Evolutionary conservation across 768 basidiomycete genomes (phyloP).

Genomic region (Collybia mongolica): DNA sequence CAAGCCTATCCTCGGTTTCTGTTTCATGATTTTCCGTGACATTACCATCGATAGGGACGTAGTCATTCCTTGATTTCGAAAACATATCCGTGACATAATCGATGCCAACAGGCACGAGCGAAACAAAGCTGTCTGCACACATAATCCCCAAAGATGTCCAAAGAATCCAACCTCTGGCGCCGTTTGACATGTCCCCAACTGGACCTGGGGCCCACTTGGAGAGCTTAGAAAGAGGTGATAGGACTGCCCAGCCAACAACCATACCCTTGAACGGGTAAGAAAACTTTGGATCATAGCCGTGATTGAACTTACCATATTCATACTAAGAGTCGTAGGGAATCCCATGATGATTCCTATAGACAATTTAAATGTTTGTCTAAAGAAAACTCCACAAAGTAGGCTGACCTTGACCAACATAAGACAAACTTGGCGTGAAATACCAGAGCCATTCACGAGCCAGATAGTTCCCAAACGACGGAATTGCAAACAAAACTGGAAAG

Average conservation of each 20-base stretch:
- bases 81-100: conserved; percentile 45
- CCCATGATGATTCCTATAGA: conserved; percentile 92
- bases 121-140: conserved; percentile 89
- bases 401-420: conserved; percentile 89
- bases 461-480: conserved; percentile 82
- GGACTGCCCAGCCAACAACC: conserved; percentile 93
- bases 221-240: conserved; percentile 85
- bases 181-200: conserved; percentile 81
- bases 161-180: conserved; percentile 96
- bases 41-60: conserved; percentile 14
- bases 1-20: conserved; percentile 78
- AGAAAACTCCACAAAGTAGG: background rate
- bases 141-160: conserved; percentile 96
- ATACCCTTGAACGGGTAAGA: conserved; percentile 63
- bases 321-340: conserved; percentile 88
- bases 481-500: conserved; percentile 83
- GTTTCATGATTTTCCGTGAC: conserved; percentile 56
- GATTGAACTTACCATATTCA: conserved; percentile 69
- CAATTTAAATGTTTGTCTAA: conserved; percentile 1
- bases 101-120: conserved; percentile 71
- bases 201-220: conserved; percentile 93
- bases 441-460: conserved; percentile 89
- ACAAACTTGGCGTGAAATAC: conserved; percentile 89
- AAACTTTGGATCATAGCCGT: background rate
- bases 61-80: conserved; percentile 22